phyloP scores from a whole-genome alignment of 257 asterid species.

The Thymus mandschuricus region DNA sequence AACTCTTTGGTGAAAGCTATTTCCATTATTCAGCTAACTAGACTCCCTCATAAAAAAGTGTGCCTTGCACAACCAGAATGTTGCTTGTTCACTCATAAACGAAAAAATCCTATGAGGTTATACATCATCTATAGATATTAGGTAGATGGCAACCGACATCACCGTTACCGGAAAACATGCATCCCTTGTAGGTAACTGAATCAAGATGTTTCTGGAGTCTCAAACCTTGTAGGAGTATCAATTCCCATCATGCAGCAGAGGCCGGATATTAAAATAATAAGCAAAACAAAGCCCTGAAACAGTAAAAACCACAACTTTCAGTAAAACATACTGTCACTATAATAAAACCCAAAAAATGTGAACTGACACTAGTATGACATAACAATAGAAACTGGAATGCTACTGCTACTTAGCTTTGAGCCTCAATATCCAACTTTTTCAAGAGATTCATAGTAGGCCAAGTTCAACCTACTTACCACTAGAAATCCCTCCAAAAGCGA shows the following conservation, averaged over 20 bases:
- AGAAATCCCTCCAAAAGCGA: conserved; percentile 87
- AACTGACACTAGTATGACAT: conserved; percentile 9
- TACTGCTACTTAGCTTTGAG: not conserved
- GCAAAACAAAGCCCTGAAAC: conserved; percentile 82
- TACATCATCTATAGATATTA: conserved; percentile 31
- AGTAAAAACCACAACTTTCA: conserved; percentile 17
- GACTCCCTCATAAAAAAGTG: conserved; percentile 9
- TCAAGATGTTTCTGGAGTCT: conserved; percentile 83
- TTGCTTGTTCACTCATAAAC: conserved; percentile 25
- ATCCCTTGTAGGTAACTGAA: conserved; percentile 31
- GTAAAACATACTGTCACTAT: conserved; percentile 4
- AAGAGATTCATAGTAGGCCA: conserved; percentile 22
- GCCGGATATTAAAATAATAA: conserved; percentile 87
- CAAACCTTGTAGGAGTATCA: conserved; percentile 97
- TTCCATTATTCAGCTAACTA: conserved; percentile 35
- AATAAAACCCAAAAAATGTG: conserved; percentile 11
- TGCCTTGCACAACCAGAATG: conserved; percentile 31
- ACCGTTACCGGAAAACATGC: conserved; percentile 27
- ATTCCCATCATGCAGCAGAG: conserved; percentile 99
- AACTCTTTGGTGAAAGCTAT: conserved; percentile 31
- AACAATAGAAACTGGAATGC: conserved; percentile 5
- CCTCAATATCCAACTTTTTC: not conserved
- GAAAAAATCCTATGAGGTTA: conserved; percentile 21
- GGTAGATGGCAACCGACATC: conserved; percentile 29
- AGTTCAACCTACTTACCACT: conserved; percentile 63